Percentiles rank a stretch among this genome's conserved stretches.
phyloP scores from a whole-genome alignment of 176 grass and related monocot species.

The Hordeum marinum region DNA sequence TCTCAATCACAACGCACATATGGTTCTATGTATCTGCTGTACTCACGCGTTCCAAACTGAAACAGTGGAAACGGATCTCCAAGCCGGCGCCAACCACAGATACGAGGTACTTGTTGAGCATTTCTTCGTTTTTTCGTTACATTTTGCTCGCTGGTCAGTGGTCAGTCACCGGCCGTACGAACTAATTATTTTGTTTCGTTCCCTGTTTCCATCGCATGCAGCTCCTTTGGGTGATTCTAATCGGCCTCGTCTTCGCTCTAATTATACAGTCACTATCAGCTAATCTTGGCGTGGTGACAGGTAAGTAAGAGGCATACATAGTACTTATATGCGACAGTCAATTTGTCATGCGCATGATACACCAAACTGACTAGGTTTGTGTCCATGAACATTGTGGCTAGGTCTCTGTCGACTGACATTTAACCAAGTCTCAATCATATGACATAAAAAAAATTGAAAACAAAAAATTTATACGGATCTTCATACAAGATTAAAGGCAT shows the following conservation, averaged over 20 bases:
- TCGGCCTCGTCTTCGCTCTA: slow-evolving; percentile 69
- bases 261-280: slow-evolving; percentile 83
- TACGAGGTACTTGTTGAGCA: slow-evolving; percentile 79
- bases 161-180: neutral
- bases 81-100: slow-evolving; percentile 77
- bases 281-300: slow-evolving; percentile 85
- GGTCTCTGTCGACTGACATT: no score
- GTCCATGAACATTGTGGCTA: neutral
- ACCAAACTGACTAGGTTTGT: neutral
- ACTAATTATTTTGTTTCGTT: neutral
- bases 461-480: no score
- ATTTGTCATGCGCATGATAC: neutral
- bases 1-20: neutral
- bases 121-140: neutral
- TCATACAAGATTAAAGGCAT: no score
- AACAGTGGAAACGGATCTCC: slow-evolving; percentile 83
- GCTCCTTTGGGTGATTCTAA: slow-evolving; percentile 85
- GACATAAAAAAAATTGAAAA: no score
- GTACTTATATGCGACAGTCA: neutral
- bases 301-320: slow-evolving; percentile 12
- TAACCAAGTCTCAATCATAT: no score
- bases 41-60: neutral
- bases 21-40: neutral
- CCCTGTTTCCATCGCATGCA: neutral
- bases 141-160: neutral